Evolutionary conservation across 345 rosid species (phyloP).

Genomic region (Clausena lansium): DNA sequence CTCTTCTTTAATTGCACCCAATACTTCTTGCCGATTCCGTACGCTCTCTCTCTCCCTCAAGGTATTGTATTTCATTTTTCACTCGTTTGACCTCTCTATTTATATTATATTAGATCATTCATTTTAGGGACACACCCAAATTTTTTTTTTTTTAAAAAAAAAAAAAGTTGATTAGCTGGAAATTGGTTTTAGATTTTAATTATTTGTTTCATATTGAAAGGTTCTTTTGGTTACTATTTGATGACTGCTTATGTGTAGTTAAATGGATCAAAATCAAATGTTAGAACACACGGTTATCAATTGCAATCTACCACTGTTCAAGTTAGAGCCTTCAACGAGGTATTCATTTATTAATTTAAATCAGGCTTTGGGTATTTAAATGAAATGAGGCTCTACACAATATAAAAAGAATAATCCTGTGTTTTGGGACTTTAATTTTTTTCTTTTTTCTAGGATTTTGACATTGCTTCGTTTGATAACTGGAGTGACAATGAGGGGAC

Average conservation of each 20-base stretch:
- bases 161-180: no score
- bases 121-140: no score
- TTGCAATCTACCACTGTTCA: conserved; percentile 20
- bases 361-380: not conserved
- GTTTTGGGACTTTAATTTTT: not conserved
- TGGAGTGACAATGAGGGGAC: conserved; percentile 41
- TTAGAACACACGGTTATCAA: conserved; percentile 20
- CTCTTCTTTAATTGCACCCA: not conserved
- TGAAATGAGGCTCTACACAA: no score
- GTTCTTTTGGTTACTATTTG: not conserved
- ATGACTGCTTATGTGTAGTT: conserved; percentile 21
- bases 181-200: not conserved
- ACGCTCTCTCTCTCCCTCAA: conserved; percentile 7
- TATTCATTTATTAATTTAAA: conserved; percentile 14
- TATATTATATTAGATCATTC: not conserved
- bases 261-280: conserved; percentile 25
- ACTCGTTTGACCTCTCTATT: not conserved
- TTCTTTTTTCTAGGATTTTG: conserved; percentile 36
- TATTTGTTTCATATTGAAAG: not conserved
- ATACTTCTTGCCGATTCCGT: not conserved
- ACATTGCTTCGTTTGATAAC: conserved; percentile 37
- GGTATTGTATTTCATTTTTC: not conserved
- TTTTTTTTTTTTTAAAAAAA: no score
- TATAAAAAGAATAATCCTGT: no score
- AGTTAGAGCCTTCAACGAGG: conserved; percentile 55